Conservation (phyloP, 129 eudicot genomes). For the Flaveria ramosissima region DNA sequence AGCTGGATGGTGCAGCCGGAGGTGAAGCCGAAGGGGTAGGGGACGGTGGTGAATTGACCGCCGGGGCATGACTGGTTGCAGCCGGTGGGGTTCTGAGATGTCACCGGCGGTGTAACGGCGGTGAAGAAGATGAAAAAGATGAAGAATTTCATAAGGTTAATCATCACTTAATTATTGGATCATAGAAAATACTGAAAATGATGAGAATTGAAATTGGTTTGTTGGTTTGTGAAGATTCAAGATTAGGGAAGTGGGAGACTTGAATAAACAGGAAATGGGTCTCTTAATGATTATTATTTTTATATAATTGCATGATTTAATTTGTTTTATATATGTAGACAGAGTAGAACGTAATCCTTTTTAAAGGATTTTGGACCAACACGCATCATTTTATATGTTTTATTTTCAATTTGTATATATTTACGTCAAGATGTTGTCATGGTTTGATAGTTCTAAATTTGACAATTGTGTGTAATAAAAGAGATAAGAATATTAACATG, state of each 20-base stretch:
- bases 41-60: conserved; percentile 25
- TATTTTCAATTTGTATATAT: too few species aligned
- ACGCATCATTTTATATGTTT: too few species aligned
- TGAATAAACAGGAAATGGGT: not conserved
- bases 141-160: conserved; percentile 10
- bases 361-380: too few species aligned
- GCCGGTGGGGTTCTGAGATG: conserved; percentile 14
- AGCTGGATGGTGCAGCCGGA: conserved; percentile 56
- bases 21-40: conserved; percentile 71
- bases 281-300: too few species aligned
- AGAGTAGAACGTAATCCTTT: too few species aligned
- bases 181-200: not conserved
- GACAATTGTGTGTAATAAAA: too few species aligned
- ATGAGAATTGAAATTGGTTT: not conserved
- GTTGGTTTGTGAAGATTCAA: conserved; percentile 1
- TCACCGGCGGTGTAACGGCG: conserved; percentile 3
- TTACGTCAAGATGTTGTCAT: too few species aligned
- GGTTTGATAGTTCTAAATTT: too few species aligned
- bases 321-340: too few species aligned
- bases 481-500: too few species aligned
- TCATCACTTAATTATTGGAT: conserved; percentile 16
- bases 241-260: conserved; percentile 16
- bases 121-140: conserved; percentile 27
- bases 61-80: conserved; percentile 49
- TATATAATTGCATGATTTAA: too few species aligned